A percentile compares a stretch with the other conserved stretches of the same genome.
Evolutionary conservation across 495 filamentous ascomycete species (phyloP).

Genomic region (Cladorrhinum samala): DNA sequence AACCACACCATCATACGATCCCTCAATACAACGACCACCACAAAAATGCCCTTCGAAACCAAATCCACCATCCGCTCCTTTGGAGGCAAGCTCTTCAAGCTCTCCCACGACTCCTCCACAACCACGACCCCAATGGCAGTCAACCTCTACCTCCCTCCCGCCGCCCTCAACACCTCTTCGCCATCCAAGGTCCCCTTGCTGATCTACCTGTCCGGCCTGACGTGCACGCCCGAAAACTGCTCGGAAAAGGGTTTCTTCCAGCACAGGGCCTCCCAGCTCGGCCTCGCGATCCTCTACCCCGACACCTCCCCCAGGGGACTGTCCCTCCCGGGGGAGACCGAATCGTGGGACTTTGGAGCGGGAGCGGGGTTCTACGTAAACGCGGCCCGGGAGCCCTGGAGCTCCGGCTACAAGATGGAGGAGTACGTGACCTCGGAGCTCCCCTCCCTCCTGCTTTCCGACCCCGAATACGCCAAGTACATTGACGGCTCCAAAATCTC

Average conservation of each 20-base stretch:
- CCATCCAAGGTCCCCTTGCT: conserved; percentile 68
- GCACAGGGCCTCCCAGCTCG: conserved; percentile 63
- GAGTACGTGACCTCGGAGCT: conserved; percentile 80
- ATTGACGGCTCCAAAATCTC: conserved; percentile 63
- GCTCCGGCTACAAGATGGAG: conserved; percentile 81
- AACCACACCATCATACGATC: neutral
- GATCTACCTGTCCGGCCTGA: conserved; percentile 92
- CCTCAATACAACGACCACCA: neutral
- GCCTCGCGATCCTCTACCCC: conserved; percentile 85
- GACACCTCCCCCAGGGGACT: conserved; percentile 90
- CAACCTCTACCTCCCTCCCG: conserved; percentile 63
- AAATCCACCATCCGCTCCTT: conserved; percentile 88
- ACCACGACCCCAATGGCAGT: conserved; percentile 66
- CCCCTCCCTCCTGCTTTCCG: conserved; percentile 61
- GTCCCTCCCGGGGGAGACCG: conserved; percentile 71
- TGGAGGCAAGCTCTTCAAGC: conserved; percentile 91
- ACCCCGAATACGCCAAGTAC: conserved; percentile 47
- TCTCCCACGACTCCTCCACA: conserved; percentile 70
- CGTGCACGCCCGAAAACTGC: conserved; percentile 93
- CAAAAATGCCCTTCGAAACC: conserved; percentile 70
- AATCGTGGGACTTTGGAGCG: conserved; percentile 81
- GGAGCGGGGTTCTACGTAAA: conserved; percentile 95
- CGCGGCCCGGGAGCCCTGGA: conserved; percentile 70
- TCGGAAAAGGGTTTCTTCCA: conserved; percentile 97
- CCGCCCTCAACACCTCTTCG: conserved; percentile 35